phyloP scores from a whole-genome alignment of 345 rosid genomes.

The Lagerstroemia speciosa region DNA sequence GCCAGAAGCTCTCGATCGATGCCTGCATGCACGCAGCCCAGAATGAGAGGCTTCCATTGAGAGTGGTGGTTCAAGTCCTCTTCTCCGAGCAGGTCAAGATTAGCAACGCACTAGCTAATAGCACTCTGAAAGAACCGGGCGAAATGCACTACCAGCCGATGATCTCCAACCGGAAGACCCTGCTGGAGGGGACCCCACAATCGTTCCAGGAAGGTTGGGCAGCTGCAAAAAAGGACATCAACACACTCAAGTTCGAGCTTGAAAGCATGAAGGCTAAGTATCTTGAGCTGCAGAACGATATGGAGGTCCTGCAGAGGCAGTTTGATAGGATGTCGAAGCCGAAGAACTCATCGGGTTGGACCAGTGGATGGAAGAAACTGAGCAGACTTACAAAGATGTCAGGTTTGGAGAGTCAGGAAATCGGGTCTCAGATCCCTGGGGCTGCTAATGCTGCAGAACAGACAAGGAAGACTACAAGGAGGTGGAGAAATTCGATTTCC shows the following conservation, averaged over 20 bases:
- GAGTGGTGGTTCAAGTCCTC: constrained; percentile 91
- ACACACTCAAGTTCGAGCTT: constrained; percentile 83
- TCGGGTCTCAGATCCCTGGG: constrained; percentile 37
- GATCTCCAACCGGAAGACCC: constrained; percentile 66
- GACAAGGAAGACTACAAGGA: constrained; percentile 60
- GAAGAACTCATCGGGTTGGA: constrained; percentile 68
- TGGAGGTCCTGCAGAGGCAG: constrained; percentile 82
- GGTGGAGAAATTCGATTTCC: constrained; percentile 96
- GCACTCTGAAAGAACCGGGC: constrained; percentile 49
- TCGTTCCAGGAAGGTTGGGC: constrained; percentile 99
- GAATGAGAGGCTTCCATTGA: constrained; percentile 78
- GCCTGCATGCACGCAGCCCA: constrained; percentile 98
- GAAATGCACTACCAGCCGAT: constrained; percentile 61
- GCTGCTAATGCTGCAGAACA: constrained; percentile 32
- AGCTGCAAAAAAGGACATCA: constrained; percentile 82
- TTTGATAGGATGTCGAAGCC: constrained; percentile 67
- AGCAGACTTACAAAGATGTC: constrained; percentile 69
- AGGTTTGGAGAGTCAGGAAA: constrained; percentile 46
- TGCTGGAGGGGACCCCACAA: constrained; percentile 81
- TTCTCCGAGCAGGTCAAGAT: constrained; percentile 94
- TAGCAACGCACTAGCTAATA: constrained; percentile 71
- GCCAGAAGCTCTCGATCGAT: constrained; percentile 93
- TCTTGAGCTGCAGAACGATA: constrained; percentile 73
- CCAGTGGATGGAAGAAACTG: constrained; percentile 87
- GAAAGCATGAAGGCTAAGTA: constrained; percentile 79